phyloP scores from a whole-genome alignment of 1,284 basidiomycete genomes.

The Cerioporus squamosus region DNA sequence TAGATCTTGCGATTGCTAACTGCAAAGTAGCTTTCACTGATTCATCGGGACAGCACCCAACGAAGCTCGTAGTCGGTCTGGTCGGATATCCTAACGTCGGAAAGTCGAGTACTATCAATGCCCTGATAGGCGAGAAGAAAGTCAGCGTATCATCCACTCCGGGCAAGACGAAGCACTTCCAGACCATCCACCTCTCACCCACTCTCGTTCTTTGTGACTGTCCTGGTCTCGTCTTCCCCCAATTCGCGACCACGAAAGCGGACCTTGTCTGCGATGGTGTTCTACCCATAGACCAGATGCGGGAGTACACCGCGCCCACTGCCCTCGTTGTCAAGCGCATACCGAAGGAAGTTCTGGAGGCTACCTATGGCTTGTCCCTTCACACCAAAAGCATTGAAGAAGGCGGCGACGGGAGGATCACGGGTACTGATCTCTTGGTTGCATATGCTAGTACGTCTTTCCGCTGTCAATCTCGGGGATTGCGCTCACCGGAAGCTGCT shows the following conservation, averaged over 20 bases:
- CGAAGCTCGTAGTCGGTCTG: constrained; percentile 87
- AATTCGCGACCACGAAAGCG: constrained; percentile 95
- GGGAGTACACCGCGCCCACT: constrained; percentile 91
- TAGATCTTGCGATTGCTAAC: constrained; percentile 4
- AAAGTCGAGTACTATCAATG: constrained; percentile 97
- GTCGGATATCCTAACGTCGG: constrained; percentile 99
- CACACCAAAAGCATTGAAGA: constrained; percentile 75
- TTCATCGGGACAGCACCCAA: constrained; percentile 59
- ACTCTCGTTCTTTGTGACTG: constrained; percentile 96
- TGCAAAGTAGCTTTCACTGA: constrained; percentile 64
- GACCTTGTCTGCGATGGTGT: constrained; percentile 98
- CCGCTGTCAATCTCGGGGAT: neutral
- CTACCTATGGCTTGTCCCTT: constrained; percentile 87
- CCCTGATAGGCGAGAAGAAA: constrained; percentile 94
- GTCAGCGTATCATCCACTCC: constrained; percentile 98
- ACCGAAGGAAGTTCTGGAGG: constrained; percentile 87
- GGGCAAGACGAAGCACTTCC: constrained; percentile 99
- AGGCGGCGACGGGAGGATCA: constrained; percentile 81
- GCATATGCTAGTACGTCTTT: constrained; percentile 85
- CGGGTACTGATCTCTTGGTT: constrained; percentile 84
- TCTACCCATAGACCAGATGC: constrained; percentile 96
- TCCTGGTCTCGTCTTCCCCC: constrained; percentile 98
- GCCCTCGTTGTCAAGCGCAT: constrained; percentile 83
- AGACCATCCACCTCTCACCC: constrained; percentile 93
- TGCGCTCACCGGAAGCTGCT: constrained; percentile 11